Conservation (phyloP, 2,329 filamentous ascomycete species). For the Passalora sequoiae region DNA sequence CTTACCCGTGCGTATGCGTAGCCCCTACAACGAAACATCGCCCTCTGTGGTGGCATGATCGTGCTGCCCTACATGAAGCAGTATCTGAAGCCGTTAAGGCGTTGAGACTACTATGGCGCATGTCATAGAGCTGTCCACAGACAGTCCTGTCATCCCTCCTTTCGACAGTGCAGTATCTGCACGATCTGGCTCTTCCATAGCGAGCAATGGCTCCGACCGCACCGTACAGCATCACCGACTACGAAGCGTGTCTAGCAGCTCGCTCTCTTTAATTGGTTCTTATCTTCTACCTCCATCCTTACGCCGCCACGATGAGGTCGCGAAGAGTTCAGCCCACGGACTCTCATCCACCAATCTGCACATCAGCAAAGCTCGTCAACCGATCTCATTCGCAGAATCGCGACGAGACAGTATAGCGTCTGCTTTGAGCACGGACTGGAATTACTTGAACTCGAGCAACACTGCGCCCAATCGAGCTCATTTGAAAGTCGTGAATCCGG, state of each 20-base stretch:
- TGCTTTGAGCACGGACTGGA: conserved; percentile 8
- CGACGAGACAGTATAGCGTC: conserved; percentile 17
- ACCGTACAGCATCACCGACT: conserved; percentile 27
- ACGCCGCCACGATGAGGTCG: conserved; percentile 9
- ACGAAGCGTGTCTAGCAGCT: conserved; percentile 27
- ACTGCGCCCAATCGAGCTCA: neutral
- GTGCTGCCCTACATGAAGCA: too few relatives aligned
- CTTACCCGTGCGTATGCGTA: too few relatives aligned
- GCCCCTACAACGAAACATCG: too few relatives aligned
- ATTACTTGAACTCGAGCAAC: conserved; percentile 7
- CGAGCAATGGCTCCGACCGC: conserved; percentile 21
- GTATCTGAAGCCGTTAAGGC: too few relatives aligned
- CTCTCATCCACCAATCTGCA: conserved; percentile 14
- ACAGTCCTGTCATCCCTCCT: conserved; percentile 9
- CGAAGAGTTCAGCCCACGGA: too few relatives aligned
- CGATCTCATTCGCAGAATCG: conserved; percentile 11
- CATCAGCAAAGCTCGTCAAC: conserved; percentile 8
- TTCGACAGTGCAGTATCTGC: conserved; percentile 8
- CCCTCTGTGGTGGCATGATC: too few relatives aligned
- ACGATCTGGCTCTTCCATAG: conserved; percentile 22
- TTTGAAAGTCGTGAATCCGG: neutral
- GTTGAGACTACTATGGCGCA: conserved; percentile 8
- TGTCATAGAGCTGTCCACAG: conserved; percentile 9
- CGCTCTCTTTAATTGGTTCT: conserved; percentile 25
- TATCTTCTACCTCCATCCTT: conserved; percentile 11